Evolutionary conservation across 306 rosid genomes (phyloP).

Genomic region (Pachyrhizus erosus): DNA sequence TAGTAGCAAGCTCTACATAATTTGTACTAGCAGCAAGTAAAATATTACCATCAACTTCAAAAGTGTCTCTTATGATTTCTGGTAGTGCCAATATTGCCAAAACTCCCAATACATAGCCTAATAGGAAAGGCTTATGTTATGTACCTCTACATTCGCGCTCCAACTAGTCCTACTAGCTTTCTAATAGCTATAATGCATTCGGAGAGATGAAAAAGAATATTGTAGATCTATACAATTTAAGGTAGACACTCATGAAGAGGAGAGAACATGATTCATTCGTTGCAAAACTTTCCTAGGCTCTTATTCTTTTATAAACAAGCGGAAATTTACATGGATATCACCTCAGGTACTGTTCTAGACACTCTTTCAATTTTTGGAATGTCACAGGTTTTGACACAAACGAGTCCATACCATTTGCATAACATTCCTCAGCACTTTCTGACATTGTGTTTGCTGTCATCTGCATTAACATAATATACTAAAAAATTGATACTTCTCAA

Average conservation of each 20-base stretch:
- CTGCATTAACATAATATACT: conserved; percentile 52
- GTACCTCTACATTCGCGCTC: conserved; percentile 29
- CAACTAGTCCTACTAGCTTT: conserved; percentile 38
- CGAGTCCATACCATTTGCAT: conserved; percentile 89
- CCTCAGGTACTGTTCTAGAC: conserved; percentile 66
- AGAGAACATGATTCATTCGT: conserved; percentile 54
- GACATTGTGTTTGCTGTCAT: conserved; percentile 94
- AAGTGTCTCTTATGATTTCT: conserved; percentile 28
- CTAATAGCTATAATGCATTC: not conserved
- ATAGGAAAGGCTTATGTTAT: conserved; percentile 11
- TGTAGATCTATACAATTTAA: conserved; percentile 58
- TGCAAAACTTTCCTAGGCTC: conserved; percentile 81
- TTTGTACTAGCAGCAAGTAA: conserved; percentile 11
- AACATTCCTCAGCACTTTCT: conserved; percentile 94
- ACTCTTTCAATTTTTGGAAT: conserved; percentile 72
- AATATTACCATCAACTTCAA: conserved; percentile 23
- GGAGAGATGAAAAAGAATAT: conserved; percentile 35
- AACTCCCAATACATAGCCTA: conserved; percentile 31
- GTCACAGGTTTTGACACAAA: conserved; percentile 95
- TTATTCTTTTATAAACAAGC: conserved; percentile 60
- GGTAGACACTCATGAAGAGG: conserved; percentile 38
- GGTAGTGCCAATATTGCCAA: not conserved
- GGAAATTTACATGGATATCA: conserved; percentile 64
- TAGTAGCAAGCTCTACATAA: conserved; percentile 4
- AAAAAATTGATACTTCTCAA: not conserved